Conservation (phyloP, 768 basidiomycete genomes). For the Trametes cinnabarina region DNA sequence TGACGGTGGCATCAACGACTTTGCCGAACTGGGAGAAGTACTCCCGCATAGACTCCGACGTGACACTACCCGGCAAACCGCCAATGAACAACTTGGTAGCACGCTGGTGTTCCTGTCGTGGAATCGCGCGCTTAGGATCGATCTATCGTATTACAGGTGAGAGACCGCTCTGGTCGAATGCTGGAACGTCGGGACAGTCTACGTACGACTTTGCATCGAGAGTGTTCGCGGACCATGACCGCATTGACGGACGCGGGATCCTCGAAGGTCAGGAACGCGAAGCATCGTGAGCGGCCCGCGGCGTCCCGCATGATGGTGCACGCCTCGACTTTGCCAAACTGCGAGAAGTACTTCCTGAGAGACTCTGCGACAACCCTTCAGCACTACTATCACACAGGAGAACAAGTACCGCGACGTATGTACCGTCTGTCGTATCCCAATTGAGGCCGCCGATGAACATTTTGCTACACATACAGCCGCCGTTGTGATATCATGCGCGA, state of each 20-base stretch:
- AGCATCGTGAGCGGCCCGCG: conserved; percentile 91
- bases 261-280: conserved; percentile 96
- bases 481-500: conserved; percentile 21
- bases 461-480: conserved; percentile 58
- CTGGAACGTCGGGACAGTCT: neutral
- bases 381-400: conserved; percentile 41
- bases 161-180: neutral
- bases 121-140: conserved; percentile 99
- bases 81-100: conserved; percentile 97
- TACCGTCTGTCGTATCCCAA: conserved; percentile 99
- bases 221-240: conserved; percentile 94
- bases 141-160: conserved; percentile 56
- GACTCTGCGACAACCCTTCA: conserved; percentile 54
- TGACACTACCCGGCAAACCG: conserved; percentile 87
- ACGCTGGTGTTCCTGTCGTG: conserved; percentile 89
- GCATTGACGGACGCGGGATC: conserved; percentile 90
- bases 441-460: conserved; percentile 99
- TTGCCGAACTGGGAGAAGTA: conserved; percentile 94
- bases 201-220: conserved; percentile 95
- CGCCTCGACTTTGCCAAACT: conserved; percentile 96
- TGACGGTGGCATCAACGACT: conserved; percentile 97
- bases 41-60: conserved; percentile 88
- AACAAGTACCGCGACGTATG: conserved; percentile 41
- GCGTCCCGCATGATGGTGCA: conserved; percentile 99
- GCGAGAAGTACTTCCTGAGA: conserved; percentile 84